Conservation (phyloP, 441 rosid species). For the Aleurites moluccanus region DNA sequence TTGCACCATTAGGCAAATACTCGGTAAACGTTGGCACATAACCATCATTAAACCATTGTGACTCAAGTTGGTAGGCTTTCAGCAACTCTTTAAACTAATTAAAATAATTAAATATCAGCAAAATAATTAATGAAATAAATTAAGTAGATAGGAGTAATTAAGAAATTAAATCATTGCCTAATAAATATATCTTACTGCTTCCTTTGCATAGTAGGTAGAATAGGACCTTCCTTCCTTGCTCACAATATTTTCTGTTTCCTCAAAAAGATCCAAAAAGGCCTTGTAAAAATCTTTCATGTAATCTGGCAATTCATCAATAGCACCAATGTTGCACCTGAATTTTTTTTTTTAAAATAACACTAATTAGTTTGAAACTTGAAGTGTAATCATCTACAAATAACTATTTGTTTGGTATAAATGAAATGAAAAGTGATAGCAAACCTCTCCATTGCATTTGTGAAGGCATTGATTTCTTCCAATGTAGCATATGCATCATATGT, state of each 20-base stretch:
- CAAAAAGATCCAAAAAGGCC: neutral
- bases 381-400: too few species aligned
- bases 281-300: constrained; percentile 19
- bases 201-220: constrained; percentile 5
- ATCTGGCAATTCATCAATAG: constrained; percentile 17
- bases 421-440: neutral
- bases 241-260: neutral
- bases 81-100: neutral
- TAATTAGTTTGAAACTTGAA: too few species aligned
- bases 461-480: neutral
- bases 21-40: neutral
- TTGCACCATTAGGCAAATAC: neutral
- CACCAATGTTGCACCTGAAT: constrained; percentile 13
- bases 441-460: constrained; percentile 18
- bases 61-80: neutral
- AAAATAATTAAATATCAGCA: neutral
- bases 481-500: neutral
- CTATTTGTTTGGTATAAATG: neutral
- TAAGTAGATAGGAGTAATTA: too few species aligned
- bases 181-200: neutral
- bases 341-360: neutral
- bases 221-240: constrained; percentile 14
- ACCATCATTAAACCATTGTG: constrained; percentile 15
- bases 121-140: neutral
- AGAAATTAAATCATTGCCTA: neutral